Evolutionary conservation across 1,284 basidiomycete species (phyloP).

Genomic region (Malassezia furfur): DNA sequence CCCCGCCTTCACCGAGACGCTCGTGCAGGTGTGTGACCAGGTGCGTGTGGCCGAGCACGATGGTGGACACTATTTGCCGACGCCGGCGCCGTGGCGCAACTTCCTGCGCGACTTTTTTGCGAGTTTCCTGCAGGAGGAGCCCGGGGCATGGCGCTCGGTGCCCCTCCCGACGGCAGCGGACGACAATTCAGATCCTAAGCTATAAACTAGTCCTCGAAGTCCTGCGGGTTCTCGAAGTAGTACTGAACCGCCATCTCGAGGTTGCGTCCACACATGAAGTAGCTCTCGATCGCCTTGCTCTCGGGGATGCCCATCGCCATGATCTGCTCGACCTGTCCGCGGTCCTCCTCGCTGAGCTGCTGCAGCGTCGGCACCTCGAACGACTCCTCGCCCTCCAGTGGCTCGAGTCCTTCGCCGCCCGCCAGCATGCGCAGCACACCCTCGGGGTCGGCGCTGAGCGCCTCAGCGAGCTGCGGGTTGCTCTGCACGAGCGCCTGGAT

Average conservation of each 20-base stretch:
- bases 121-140: conserved; percentile 17
- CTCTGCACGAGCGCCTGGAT: conserved; percentile 45
- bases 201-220: conserved; percentile 18
- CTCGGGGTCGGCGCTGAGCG: conserved; percentile 41
- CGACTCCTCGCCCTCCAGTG: conserved; percentile 27
- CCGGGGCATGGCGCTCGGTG: conserved; percentile 4
- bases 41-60: conserved; percentile 40
- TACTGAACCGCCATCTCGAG: conserved; percentile 48
- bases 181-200: background rate
- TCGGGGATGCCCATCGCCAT: conserved; percentile 45
- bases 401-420: conserved; percentile 22
- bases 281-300: conserved; percentile 40
- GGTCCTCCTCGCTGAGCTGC: conserved; percentile 35
- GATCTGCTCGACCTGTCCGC: conserved; percentile 38
- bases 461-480: conserved; percentile 44
- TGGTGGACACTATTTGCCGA: conserved; percentile 44
- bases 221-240: conserved; percentile 36
- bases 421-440: conserved; percentile 41
- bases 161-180: background rate
- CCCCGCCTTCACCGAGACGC: conserved; percentile 28
- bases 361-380: conserved; percentile 32
- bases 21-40: conserved; percentile 28
- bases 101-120: conserved; percentile 39
- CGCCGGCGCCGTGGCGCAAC: conserved; percentile 42
- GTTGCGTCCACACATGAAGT: conserved; percentile 46